phyloP scores from a whole-genome alignment of 352 stramenopile genomes.

The Stramenopiles sp. region DNA sequence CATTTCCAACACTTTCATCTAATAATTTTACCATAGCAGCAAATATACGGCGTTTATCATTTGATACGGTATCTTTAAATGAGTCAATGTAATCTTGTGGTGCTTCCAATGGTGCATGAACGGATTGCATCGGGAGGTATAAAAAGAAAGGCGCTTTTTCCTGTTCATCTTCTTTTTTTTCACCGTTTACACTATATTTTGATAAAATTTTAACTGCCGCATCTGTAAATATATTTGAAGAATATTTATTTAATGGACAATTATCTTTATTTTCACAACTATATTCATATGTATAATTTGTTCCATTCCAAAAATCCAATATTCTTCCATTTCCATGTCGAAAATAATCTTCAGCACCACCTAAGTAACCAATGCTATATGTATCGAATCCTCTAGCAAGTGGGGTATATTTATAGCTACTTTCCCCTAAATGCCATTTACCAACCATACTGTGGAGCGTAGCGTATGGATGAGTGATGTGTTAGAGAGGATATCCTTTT shows the following conservation, averaged over 20 bases:
- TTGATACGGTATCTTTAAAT: too few species aligned
- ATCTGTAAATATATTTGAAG: too few species aligned
- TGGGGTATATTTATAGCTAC: constrained; percentile 19
- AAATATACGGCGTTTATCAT: not conserved
- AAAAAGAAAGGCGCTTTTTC: constrained; percentile 24
- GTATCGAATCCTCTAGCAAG: constrained; percentile 23
- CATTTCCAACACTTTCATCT: constrained; percentile 17
- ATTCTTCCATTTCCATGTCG: not conserved
- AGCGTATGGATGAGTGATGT: too few species aligned
- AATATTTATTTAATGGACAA: too few species aligned
- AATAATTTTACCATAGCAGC: constrained; percentile 20
- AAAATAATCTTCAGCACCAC: constrained; percentile 20
- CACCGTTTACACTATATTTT: too few species aligned
- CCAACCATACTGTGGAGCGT: constrained; percentile 17
- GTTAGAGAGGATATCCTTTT: too few species aligned
- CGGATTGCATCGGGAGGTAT: constrained; percentile 23
- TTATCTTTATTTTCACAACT: too few species aligned
- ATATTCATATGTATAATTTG: not conserved
- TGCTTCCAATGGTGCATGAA: constrained; percentile 22
- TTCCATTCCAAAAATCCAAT: not conserved
- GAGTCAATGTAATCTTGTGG: too few species aligned
- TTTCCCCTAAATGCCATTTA: constrained; percentile 29
- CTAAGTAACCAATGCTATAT: constrained; percentile 25
- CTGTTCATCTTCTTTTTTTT: too few species aligned
- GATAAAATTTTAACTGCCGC: too few species aligned